These are phyloP conservation scores for Uncinocarpus reesii DNA, from an alignment of 2,329 filamentous ascomycete species.

Conservation along the genomic window DNA sequence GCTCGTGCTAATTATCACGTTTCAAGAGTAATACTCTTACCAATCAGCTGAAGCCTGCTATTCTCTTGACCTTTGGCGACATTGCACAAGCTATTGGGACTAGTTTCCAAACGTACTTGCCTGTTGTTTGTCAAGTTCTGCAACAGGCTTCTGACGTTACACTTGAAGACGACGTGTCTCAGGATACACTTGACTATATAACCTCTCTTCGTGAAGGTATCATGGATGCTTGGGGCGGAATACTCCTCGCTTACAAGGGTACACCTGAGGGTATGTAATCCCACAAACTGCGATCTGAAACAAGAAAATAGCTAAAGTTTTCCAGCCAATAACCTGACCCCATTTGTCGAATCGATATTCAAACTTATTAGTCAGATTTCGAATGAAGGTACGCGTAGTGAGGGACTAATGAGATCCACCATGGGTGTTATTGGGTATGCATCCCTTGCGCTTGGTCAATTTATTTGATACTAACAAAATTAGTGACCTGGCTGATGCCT, in stretches of 20 bases:
- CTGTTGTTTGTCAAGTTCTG: constrained; percentile 84
- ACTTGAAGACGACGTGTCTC: constrained; percentile 66
- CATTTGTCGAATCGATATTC: constrained; percentile 78
- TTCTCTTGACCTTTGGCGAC: constrained; percentile 94
- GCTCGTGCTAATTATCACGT: constrained; percentile 25
- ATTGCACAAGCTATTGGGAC: constrained; percentile 90
- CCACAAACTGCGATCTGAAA: neutral
- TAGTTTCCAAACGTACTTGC: constrained; percentile 84
- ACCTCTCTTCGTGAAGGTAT: constrained; percentile 91
- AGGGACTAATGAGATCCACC: constrained; percentile 79
- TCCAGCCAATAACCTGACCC: constrained; percentile 58
- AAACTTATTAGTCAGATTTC: constrained; percentile 71
- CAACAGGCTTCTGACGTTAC: constrained; percentile 84
- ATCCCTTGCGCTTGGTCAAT: constrained; percentile 27
- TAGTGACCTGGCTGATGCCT: constrained; percentile 88
- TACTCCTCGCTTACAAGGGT: constrained; percentile 85
- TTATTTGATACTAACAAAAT: neutral
- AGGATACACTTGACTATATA: constrained; percentile 96
- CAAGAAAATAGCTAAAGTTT: neutral
- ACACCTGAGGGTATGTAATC: constrained; percentile 36
- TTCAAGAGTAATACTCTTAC: constrained; percentile 66
- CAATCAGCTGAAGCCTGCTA: constrained; percentile 96
- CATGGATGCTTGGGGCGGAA: constrained; percentile 97
- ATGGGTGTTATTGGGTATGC: constrained; percentile 95
- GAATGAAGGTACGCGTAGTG: constrained; percentile 75